phyloP scores from a whole-genome alignment of 352 stramenopile genomes.

The Phytopythium boreale region DNA sequence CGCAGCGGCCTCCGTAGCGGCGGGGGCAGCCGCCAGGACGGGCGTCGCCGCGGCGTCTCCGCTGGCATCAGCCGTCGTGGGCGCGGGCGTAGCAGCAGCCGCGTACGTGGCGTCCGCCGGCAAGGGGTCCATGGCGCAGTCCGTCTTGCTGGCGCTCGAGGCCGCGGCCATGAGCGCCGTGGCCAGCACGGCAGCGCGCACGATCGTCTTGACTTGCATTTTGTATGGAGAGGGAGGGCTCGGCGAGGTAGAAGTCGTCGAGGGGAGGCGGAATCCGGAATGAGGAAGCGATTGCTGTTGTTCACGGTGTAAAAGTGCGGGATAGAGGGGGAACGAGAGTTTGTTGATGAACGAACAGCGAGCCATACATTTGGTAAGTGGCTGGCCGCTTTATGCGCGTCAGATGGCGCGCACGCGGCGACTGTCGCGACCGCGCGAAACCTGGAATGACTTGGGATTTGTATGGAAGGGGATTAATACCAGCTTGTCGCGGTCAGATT shows the following conservation, averaged over 20 bases:
- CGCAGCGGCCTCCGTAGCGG: slow-evolving; percentile 8
- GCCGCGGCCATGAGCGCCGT: slow-evolving; percentile 15
- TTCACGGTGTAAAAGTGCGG: not conserved
- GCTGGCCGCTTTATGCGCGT: not conserved
- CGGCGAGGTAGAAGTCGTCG: slow-evolving; percentile 18
- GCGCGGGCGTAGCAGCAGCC: not conserved
- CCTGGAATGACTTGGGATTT: not conserved
- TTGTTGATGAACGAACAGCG: not conserved
- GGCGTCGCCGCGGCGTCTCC: not conserved
- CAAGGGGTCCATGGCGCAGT: slow-evolving; percentile 28
- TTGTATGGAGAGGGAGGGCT: slow-evolving; percentile 8
- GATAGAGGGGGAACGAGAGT: not conserved
- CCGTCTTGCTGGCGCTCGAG: slow-evolving; percentile 12
- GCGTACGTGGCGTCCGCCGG: slow-evolving; percentile 4
- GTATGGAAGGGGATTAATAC: not conserved
- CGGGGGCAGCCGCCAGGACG: not conserved
- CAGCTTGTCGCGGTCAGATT: not conserved
- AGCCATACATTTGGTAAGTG: not conserved
- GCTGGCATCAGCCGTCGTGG: not conserved
- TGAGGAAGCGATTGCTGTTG: not conserved
- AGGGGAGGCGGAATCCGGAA: slow-evolving; percentile 6
- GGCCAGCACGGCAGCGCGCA: slow-evolving; percentile 21
- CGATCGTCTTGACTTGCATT: slow-evolving; percentile 33
- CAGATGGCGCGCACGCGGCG: slow-evolving; percentile 1
- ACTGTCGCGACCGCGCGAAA: not conserved